phyloP scores from a whole-genome alignment of 148 eudicot species.

The Nyssa sinensis region DNA sequence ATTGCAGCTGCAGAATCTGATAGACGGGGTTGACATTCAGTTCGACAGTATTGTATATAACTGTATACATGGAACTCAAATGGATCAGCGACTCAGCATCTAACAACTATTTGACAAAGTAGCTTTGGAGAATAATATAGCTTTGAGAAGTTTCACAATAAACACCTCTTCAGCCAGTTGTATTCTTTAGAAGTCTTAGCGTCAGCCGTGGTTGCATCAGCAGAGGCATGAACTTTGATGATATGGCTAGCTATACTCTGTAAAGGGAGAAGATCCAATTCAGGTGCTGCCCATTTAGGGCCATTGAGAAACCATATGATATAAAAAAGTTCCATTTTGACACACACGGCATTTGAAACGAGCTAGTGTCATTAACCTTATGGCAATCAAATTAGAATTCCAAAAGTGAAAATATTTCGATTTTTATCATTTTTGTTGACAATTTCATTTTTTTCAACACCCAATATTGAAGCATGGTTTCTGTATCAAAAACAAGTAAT shows the following conservation, averaged over 20 bases:
- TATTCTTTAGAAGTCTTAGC: conserved; percentile 62
- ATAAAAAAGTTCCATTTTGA: neutral
- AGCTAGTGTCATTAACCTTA: neutral
- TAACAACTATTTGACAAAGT: conserved; percentile 6
- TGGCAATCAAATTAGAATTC: neutral
- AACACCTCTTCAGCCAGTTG: conserved; percentile 91
- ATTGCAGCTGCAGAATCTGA: conserved; percentile 71
- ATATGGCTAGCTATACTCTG: conserved; percentile 93
- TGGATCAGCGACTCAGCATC: conserved; percentile 19
- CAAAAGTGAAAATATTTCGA: neutral
- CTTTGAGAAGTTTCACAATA: conserved; percentile 8
- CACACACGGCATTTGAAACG: conserved; percentile 1
- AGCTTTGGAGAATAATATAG: neutral
- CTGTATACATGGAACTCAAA: conserved; percentile 39
- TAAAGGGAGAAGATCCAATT: conserved; percentile 17
- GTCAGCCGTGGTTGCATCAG: conserved; percentile 54
- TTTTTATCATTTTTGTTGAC: neutral
- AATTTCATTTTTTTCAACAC: neutral
- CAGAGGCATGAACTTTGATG: conserved; percentile 84
- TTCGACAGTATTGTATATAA: conserved; percentile 87
- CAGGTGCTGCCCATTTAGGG: neutral
- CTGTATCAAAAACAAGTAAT: too few relatives aligned
- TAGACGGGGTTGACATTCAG: conserved; percentile 59
- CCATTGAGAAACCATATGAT: neutral
- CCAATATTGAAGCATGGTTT: neutral